These are phyloP conservation scores for Naganishia vishniacii DNA, from an alignment of 768 basidiomycete genomes.

Conservation along the genomic window DNA sequence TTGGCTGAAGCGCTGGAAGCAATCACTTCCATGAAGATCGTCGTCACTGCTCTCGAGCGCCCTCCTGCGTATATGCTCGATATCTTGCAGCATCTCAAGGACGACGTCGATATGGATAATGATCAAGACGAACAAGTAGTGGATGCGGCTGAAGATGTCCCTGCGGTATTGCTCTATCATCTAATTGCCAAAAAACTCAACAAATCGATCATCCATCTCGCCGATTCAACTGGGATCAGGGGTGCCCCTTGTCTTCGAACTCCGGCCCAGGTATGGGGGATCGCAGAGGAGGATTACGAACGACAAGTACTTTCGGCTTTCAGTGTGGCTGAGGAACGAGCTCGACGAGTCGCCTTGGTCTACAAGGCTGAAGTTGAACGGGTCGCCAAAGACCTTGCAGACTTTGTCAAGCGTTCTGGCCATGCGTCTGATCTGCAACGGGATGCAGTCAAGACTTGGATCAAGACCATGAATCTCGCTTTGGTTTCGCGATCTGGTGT, in stretches of 20 bases:
- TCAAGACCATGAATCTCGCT: slow-evolving; percentile 22
- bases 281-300: slow-evolving; percentile 41
- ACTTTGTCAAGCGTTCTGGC: neutral
- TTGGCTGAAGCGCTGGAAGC: slow-evolving; percentile 46
- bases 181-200: slow-evolving; percentile 38
- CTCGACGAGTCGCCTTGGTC: slow-evolving; percentile 35
- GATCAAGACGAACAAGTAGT: slow-evolving; percentile 39
- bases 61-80: slow-evolving; percentile 26
- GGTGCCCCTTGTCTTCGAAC: neutral
- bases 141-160: slow-evolving; percentile 46
- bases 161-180: slow-evolving; percentile 41
- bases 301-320: slow-evolving; percentile 43
- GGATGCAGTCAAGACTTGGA: slow-evolving; percentile 17
- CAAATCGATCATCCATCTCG: slow-evolving; percentile 1
- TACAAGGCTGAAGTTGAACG: slow-evolving; percentile 44
- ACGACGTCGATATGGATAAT: slow-evolving; percentile 39
- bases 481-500: slow-evolving; percentile 13
- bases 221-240: neutral
- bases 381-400: slow-evolving; percentile 26
- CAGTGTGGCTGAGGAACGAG: slow-evolving; percentile 45
- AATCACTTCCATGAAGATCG: slow-evolving; percentile 39
- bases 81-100: slow-evolving; percentile 36
- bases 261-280: slow-evolving; percentile 41
- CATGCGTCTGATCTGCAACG: slow-evolving; percentile 7
- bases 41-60: slow-evolving; percentile 34